Percentiles rank a stretch among this genome's conserved stretches.
These are phyloP conservation scores for Pistacia vera DNA, from an alignment of 345 rosid species.

Conservation along the genomic window DNA sequence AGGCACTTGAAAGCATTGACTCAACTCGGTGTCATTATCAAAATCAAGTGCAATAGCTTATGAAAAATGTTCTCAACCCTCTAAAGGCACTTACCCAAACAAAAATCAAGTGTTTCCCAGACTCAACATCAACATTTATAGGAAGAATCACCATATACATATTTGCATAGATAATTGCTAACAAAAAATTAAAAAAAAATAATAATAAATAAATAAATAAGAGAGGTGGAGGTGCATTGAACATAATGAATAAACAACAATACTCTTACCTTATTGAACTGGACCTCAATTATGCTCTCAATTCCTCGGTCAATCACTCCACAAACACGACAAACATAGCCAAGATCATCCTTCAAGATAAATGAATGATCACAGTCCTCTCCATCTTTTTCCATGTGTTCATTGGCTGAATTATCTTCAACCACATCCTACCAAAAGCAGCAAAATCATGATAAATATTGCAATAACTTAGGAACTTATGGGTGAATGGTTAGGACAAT, in stretches of 20 bases:
- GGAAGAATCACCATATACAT: neutral
- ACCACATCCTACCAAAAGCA: constrained; percentile 48
- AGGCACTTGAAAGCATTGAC: too few species aligned
- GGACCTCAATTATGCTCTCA: constrained; percentile 76
- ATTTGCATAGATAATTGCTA: neutral
- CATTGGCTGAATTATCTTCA: constrained; percentile 48
- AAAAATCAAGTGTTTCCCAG: too few species aligned
- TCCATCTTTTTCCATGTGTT: constrained; percentile 44
- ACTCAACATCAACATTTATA: neutral
- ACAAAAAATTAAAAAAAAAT: neutral
- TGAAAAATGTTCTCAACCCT: too few species aligned
- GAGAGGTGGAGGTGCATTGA: neutral
- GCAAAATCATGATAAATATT: constrained; percentile 16
- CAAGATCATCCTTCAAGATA: constrained; percentile 84
- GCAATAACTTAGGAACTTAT: neutral
- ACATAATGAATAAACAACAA: neutral
- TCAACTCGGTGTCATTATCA: too few species aligned
- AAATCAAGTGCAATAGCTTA: too few species aligned
- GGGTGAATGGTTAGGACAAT: constrained; percentile 5
- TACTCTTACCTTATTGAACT: constrained; percentile 67
- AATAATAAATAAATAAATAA: neutral
- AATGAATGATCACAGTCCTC: constrained; percentile 79
- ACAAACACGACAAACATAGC: constrained; percentile 90
- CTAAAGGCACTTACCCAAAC: too few species aligned
- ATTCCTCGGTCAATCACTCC: constrained; percentile 77